Percentiles rank a stretch among this genome's conserved stretches.
These are phyloP conservation scores for Ustilago loliicola DNA, from an alignment of 1,284 basidiomycete genomes.

Conservation along the genomic window DNA sequence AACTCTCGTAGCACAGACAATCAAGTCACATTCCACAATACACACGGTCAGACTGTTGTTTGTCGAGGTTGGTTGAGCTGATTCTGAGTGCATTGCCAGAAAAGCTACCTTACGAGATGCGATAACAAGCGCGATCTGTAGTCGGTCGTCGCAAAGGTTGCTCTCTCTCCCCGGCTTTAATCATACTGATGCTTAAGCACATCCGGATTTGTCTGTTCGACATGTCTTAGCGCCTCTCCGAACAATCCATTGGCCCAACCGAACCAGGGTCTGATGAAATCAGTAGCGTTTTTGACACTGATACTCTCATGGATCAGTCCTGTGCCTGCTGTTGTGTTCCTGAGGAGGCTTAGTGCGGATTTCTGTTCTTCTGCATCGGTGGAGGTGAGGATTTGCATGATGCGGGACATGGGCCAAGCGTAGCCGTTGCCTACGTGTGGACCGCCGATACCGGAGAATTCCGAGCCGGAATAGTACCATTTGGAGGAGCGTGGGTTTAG, in stretches of 20 bases:
- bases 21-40: not conserved
- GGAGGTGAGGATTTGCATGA: slow-evolving; percentile 58
- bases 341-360: slow-evolving; percentile 41
- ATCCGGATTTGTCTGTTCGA: slow-evolving; percentile 48
- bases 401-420: slow-evolving; percentile 62
- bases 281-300: slow-evolving; percentile 55
- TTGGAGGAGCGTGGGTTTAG: slow-evolving; percentile 50
- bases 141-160: too few species aligned
- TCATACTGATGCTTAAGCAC: slow-evolving; percentile 32
- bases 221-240: slow-evolving; percentile 49
- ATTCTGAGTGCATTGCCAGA: too few species aligned
- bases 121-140: too few species aligned
- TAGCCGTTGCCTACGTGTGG: slow-evolving; percentile 56
- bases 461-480: slow-evolving; percentile 53
- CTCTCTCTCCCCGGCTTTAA: too few species aligned
- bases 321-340: slow-evolving; percentile 59
- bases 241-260: slow-evolving; percentile 63
- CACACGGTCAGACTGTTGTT: not conserved
- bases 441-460: slow-evolving; percentile 57
- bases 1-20: not conserved
- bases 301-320: slow-evolving; percentile 62
- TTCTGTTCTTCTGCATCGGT: slow-evolving; percentile 51
- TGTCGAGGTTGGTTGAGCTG: too few species aligned
- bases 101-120: too few species aligned
- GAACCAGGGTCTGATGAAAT: slow-evolving; percentile 59